A percentile compares a stretch with the other conserved stretches of the same genome.
phyloP scores from a whole-genome alignment of 352 stramenopile genomes.

The Phytophthora boehmeriae region DNA sequence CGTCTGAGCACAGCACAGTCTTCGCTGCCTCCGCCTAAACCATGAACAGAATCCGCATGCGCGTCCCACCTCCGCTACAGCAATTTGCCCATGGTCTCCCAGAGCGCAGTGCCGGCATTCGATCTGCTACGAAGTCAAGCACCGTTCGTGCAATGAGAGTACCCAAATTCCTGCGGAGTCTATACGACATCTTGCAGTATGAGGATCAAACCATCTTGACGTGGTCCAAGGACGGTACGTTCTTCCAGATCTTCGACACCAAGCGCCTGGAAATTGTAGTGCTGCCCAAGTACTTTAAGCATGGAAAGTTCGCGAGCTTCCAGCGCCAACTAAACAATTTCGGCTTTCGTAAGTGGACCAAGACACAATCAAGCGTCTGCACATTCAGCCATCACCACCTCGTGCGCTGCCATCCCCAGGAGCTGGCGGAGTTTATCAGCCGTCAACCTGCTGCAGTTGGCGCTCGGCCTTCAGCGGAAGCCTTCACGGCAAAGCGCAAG shows the following conservation, averaged over 20 bases:
- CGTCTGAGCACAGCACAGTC: constrained; percentile 15
- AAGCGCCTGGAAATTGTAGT: constrained; percentile 70
- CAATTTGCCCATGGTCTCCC: too few species aligned
- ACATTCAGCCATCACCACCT: constrained; percentile 81
- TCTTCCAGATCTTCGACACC: constrained; percentile 77
- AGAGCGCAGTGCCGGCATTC: constrained; percentile 3
- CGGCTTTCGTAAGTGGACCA: constrained; percentile 89
- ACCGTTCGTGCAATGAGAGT: constrained; percentile 45
- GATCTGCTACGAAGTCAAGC: constrained; percentile 23
- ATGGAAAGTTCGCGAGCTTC: constrained; percentile 93
- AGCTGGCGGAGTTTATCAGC: constrained; percentile 59
- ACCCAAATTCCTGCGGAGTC: constrained; percentile 77
- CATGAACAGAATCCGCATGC: constrained; percentile 38
- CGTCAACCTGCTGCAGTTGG: constrained; percentile 22
- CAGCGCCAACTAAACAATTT: constrained; percentile 95
- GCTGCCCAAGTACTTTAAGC: constrained; percentile 94
- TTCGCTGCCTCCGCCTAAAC: constrained; percentile 5
- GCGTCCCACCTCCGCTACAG: constrained; percentile 20
- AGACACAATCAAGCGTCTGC: constrained; percentile 80
- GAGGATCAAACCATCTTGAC: constrained; percentile 75
- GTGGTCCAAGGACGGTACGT: constrained; percentile 69
- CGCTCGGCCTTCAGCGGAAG: constrained; percentile 11
- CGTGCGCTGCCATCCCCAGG: constrained; percentile 60
- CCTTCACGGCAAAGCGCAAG: constrained; percentile 22
- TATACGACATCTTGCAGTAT: constrained; percentile 80